phyloP scores from a whole-genome alignment of 176 grass and related monocot genomes.

The Eremochloa ophiuroides region DNA sequence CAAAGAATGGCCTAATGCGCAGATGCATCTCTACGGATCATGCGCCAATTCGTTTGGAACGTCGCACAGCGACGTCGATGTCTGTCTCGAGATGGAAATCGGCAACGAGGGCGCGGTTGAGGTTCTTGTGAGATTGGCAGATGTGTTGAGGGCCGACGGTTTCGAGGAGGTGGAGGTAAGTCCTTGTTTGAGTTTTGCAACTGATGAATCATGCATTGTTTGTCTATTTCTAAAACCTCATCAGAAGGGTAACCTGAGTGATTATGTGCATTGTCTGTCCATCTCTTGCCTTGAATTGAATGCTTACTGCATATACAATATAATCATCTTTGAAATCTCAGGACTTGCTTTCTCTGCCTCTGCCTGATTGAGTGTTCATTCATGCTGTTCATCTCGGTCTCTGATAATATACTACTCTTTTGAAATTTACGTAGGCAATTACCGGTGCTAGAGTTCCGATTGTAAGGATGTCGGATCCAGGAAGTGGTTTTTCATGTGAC shows the following conservation, averaged over 20 bases:
- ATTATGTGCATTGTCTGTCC: neutral
- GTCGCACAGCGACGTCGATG: constrained; percentile 45
- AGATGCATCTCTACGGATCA: constrained; percentile 64
- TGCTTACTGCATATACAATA: no score
- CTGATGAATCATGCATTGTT: neutral
- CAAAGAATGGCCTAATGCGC: constrained; percentile 48
- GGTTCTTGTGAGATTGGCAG: constrained; percentile 37
- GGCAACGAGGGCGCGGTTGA: neutral
- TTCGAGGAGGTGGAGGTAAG: constrained; percentile 55
- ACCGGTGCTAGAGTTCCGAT: constrained; percentile 56
- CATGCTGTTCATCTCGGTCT: neutral
- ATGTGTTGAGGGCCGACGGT: constrained; percentile 20
- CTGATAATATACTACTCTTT: neutral
- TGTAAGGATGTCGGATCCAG: constrained; percentile 44
- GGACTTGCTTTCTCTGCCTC: neutral
- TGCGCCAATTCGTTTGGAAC: constrained; percentile 63
- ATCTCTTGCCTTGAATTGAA: no score
- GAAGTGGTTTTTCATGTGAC: constrained; percentile 48
- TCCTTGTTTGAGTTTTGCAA: neutral
- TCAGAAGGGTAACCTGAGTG: neutral
- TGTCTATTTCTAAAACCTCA: neutral
- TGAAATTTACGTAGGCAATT: constrained; percentile 39
- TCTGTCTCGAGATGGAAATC: constrained; percentile 47
- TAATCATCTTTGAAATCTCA: neutral
- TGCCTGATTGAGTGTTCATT: neutral